These are phyloP conservation scores for Suhomyces bokatorum DNA, from an alignment of 1,139 yeast genomes.

Conservation along the genomic window DNA sequence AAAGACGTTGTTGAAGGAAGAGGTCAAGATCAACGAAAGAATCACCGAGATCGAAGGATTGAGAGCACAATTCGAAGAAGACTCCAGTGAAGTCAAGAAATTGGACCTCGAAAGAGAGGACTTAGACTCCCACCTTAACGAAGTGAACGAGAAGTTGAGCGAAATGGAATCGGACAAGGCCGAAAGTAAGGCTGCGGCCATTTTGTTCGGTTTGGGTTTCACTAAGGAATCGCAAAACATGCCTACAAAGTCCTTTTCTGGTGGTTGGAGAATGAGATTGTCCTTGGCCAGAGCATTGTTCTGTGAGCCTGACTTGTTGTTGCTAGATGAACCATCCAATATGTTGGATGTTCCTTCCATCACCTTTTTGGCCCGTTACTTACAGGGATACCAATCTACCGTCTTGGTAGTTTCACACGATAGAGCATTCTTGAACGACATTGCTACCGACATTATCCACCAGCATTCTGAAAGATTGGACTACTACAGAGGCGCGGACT, in stretches of 20 bases:
- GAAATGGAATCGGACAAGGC: slow-evolving; percentile 98
- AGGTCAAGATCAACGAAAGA: slow-evolving; percentile 70
- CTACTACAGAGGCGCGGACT: slow-evolving; percentile 91
- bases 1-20: slow-evolving; percentile 80
- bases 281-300: slow-evolving; percentile 97
- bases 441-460: slow-evolving; percentile 95
- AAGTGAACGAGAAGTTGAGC: slow-evolving; percentile 74
- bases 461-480: slow-evolving; percentile 97
- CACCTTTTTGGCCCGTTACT: slow-evolving; percentile 84
- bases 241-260: slow-evolving; percentile 90
- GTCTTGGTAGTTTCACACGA: slow-evolving; percentile 97
- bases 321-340: slow-evolving; percentile 98
- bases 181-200: slow-evolving; percentile 96
- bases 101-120: slow-evolving; percentile 90
- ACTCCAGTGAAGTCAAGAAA: slow-evolving; percentile 73
- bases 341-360: slow-evolving; percentile 99
- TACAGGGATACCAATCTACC: slow-evolving; percentile 88
- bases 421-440: slow-evolving; percentile 93
- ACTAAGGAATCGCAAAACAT: slow-evolving; percentile 79
- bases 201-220: slow-evolving; percentile 89
- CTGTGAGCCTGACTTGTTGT: slow-evolving; percentile 90
- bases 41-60: slow-evolving; percentile 70
- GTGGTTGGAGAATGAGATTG: slow-evolving; percentile 99
- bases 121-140: slow-evolving; percentile 72
- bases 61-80: slow-evolving; percentile 74